These are phyloP conservation scores for Penicillium ucsense DNA, from an alignment of 495 filamentous ascomycete genomes.

Conservation along the genomic window DNA sequence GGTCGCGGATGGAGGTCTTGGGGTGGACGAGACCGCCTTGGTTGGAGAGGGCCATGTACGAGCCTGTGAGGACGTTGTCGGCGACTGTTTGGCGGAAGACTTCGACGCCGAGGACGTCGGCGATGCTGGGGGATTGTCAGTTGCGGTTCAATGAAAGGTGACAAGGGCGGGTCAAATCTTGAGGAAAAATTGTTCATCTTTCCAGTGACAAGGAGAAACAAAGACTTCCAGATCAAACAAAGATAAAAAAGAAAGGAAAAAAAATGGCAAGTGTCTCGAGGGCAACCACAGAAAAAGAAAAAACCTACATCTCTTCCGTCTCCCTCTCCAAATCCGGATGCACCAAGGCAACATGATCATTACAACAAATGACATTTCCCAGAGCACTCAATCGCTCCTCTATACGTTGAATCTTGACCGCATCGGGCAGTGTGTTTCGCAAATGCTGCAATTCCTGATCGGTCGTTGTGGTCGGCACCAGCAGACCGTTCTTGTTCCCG, in stretches of 20 bases:
- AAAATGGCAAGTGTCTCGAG: neutral
- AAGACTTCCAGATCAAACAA: no score
- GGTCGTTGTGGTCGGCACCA: constrained; percentile 90
- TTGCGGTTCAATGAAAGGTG: no score
- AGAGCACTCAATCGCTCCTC: constrained; percentile 94
- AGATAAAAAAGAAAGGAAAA: no score
- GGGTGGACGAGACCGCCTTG: constrained; percentile 96
- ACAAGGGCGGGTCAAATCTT: no score
- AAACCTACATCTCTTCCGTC: constrained; percentile 68
- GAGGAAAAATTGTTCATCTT: no score
- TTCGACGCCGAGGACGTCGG: constrained; percentile 93
- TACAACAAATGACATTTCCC: constrained; percentile 92
- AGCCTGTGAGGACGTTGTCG: constrained; percentile 92
- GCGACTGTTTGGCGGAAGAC: constrained; percentile 96
- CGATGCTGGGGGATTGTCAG: constrained; percentile 42
- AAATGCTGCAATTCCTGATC: constrained; percentile 98
- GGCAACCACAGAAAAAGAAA: neutral
- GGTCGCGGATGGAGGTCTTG: constrained; percentile 91
- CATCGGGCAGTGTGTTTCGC: constrained; percentile 84
- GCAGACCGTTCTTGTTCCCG: constrained; percentile 91
- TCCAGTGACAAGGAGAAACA: neutral
- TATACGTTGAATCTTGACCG: constrained; percentile 86
- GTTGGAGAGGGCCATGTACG: constrained; percentile 93
- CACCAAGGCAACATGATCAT: constrained; percentile 93
- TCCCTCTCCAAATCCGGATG: constrained; percentile 97